phyloP scores from a whole-genome alignment of 2,329 filamentous ascomycete species.

The Sporothrix dimorphospora region DNA sequence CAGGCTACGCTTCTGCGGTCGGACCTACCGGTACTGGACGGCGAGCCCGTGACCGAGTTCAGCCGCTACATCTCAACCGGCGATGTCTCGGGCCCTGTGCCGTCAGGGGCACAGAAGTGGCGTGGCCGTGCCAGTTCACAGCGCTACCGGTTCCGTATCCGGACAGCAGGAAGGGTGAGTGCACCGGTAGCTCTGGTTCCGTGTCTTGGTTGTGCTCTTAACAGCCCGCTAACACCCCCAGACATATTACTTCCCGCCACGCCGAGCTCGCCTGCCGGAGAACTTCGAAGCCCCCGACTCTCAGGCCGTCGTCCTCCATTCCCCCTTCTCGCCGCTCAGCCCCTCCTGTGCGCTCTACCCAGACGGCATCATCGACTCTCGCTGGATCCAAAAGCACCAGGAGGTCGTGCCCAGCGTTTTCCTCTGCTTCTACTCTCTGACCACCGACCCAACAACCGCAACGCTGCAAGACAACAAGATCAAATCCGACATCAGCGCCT shows the following conservation, averaged over 20 bases:
- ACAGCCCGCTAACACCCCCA: constrained; percentile 41
- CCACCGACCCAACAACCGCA: constrained; percentile 70
- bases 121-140: constrained; percentile 58
- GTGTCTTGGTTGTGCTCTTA: no score
- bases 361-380: constrained; percentile 79
- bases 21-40: constrained; percentile 68
- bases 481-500: constrained; percentile 80
- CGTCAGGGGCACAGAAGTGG: constrained; percentile 56
- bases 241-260: constrained; percentile 61
- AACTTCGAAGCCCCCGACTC: constrained; percentile 51
- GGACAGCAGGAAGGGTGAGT: constrained; percentile 79
- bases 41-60: constrained; percentile 66
- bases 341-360: constrained; percentile 83
- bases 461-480: constrained; percentile 84
- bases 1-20: constrained; percentile 67
- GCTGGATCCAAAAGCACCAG: constrained; percentile 91
- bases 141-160: constrained; percentile 68
- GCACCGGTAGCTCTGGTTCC: no score
- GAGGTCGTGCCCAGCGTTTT: constrained; percentile 78
- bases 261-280: constrained; percentile 58
- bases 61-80: constrained; percentile 66
- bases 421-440: constrained; percentile 78
- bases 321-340: constrained; percentile 86
- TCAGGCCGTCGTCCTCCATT: constrained; percentile 70
- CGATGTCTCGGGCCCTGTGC: constrained; percentile 59